phyloP scores from a whole-genome alignment of 257 asterid species.

The Cinchona pubescens region DNA sequence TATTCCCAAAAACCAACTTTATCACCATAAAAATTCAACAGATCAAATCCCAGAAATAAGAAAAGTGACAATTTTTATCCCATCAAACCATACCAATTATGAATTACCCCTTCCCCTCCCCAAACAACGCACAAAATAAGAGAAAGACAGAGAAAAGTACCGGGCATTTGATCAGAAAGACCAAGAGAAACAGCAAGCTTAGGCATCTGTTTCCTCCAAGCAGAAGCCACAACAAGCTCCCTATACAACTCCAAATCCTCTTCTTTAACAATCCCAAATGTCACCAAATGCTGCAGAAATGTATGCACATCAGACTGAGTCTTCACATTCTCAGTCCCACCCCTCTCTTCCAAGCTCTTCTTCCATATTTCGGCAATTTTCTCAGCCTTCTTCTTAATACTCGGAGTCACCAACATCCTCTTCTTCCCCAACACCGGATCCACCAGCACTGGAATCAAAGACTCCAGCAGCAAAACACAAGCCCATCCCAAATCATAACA shows the following conservation, averaged over 20 bases:
- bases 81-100: not conserved
- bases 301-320: constrained; percentile 98
- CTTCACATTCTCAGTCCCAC: constrained; percentile 92
- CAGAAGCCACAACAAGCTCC: constrained; percentile 96
- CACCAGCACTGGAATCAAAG: constrained; percentile 89
- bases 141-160: constrained; percentile 35
- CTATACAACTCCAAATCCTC: constrained; percentile 87
- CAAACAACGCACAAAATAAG: not conserved
- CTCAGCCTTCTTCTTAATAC: constrained; percentile 70
- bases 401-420: constrained; percentile 95
- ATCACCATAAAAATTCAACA: not conserved
- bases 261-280: constrained; percentile 83
- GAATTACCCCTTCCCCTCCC: not conserved
- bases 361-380: constrained; percentile 94
- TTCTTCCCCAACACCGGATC: constrained; percentile 91
- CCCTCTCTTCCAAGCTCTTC: constrained; percentile 96
- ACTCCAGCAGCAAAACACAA: constrained; percentile 87
- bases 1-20: not conserved
- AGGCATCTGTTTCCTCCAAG: constrained; percentile 99
- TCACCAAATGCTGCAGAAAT: constrained; percentile 95
- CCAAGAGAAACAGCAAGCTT: constrained; percentile 94
- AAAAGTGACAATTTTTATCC: not conserved
- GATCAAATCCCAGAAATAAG: constrained; percentile 1
- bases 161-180: constrained; percentile 89
- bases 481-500: constrained; percentile 94